Percentiles rank a stretch among this genome's conserved stretches.
phyloP scores from a whole-genome alignment of 139 green algal species.

The Nannochloris sp. region DNA sequence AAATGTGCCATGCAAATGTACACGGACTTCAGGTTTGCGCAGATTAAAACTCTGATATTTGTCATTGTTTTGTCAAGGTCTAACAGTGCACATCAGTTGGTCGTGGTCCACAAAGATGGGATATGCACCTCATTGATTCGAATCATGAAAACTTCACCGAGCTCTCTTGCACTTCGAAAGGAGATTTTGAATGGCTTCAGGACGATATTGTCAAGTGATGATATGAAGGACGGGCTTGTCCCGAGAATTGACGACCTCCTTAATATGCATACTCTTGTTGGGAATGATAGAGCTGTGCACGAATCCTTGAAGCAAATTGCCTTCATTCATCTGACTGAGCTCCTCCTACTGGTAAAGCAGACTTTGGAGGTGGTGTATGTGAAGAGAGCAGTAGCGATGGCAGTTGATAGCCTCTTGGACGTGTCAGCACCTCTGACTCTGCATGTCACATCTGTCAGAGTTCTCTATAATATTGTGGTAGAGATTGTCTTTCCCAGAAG shows the following conservation, averaged over 20 bases:
- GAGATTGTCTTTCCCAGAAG: slow-evolving; percentile 60
- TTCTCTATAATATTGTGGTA: slow-evolving; percentile 76
- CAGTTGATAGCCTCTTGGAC: slow-evolving; percentile 60
- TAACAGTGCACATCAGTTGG: slow-evolving; percentile 9
- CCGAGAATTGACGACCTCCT: slow-evolving; percentile 54
- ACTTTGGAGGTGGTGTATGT: slow-evolving; percentile 61
- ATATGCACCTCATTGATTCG: slow-evolving; percentile 29
- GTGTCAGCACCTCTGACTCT: slow-evolving; percentile 38
- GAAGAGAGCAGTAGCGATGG: slow-evolving; percentile 50
- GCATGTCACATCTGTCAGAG: slow-evolving; percentile 70
- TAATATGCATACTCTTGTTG: slow-evolving; percentile 69
- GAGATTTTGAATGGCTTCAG: slow-evolving; percentile 75
- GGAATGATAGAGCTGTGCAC: slow-evolving; percentile 41
- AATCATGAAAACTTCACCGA: slow-evolving; percentile 42
- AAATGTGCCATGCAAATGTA: slow-evolving; percentile 13
- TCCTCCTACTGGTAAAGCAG: slow-evolving; percentile 55
- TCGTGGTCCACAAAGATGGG: slow-evolving; percentile 17
- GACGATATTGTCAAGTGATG: slow-evolving; percentile 52
- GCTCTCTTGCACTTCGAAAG: slow-evolving; percentile 59
- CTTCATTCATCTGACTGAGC: slow-evolving; percentile 71
- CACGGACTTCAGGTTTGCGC: slow-evolving; percentile 54
- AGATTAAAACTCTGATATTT: slow-evolving; percentile 54
- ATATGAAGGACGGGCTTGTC: slow-evolving; percentile 27
- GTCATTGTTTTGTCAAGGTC: slow-evolving; percentile 32
- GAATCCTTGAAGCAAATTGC: slow-evolving; percentile 68